Conservation (phyloP, 225 moss, liverwort and hornwort species). For the Pleurozium schreberi region DNA sequence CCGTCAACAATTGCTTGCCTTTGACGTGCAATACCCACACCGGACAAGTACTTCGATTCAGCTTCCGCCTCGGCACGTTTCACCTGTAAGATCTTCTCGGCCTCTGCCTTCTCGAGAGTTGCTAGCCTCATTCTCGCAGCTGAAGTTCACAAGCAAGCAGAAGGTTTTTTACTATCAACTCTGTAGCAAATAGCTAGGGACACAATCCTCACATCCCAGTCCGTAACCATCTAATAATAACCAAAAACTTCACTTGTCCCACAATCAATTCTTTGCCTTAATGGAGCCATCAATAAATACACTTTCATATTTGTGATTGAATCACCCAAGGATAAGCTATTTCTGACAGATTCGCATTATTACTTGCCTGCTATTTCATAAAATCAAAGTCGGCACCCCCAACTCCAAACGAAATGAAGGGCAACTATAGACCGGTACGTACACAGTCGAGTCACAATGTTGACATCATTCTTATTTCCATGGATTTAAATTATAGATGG, state of each 20-base stretch:
- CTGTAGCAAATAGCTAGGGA: background rate
- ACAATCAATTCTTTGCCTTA: background rate
- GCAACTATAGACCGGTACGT: background rate
- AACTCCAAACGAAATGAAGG: background rate
- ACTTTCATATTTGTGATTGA: background rate
- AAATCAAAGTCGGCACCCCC: background rate
- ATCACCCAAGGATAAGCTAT: background rate
- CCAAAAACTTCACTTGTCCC: background rate
- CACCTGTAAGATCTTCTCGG: constrained; percentile 75
- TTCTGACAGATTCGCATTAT: background rate
- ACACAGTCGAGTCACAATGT: background rate
- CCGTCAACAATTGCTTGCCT: constrained; percentile 85
- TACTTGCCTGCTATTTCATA: background rate
- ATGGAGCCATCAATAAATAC: background rate
- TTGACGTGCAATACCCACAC: constrained; percentile 77
- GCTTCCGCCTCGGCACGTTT: constrained; percentile 86
- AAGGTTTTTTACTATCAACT: background rate
- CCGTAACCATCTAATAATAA: background rate
- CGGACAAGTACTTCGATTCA: constrained; percentile 72
- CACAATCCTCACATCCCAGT: background rate
- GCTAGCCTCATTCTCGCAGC: constrained; percentile 72
- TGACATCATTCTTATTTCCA: background rate
- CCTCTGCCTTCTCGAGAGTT: constrained; percentile 74
- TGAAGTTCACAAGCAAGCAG: constrained; percentile 5
- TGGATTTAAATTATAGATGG: background rate